A percentile compares a stretch with the other conserved stretches of the same genome.
These are phyloP conservation scores for Diplodia seriata DNA, from an alignment of 2,329 filamentous ascomycete species.

Conservation along the genomic window DNA sequence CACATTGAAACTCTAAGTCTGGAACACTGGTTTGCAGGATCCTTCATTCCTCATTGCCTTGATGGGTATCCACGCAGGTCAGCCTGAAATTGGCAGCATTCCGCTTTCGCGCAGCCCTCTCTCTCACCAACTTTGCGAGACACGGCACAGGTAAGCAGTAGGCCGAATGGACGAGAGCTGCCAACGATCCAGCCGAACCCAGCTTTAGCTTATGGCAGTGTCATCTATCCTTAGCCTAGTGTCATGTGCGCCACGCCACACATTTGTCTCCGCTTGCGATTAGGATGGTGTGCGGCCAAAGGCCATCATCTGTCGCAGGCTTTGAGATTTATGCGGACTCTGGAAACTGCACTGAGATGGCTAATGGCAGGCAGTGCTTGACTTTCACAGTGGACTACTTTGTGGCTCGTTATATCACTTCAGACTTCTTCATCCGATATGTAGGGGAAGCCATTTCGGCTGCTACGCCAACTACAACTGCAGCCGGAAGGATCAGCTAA, in stretches of 20 bases:
- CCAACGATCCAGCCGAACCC: background rate
- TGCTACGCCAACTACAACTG: no score
- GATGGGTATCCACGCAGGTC: background rate
- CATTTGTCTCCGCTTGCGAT: background rate
- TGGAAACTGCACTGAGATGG: background rate
- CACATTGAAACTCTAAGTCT: background rate
- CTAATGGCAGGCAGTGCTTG: background rate
- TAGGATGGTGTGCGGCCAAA: background rate
- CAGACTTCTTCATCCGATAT: background rate
- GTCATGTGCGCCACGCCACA: background rate
- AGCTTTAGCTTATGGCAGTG: background rate
- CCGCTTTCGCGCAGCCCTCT: constrained; percentile 5
- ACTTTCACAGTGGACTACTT: no score
- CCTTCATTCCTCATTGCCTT: constrained; percentile 20
- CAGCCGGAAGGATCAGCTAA: background rate
- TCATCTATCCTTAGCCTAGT: background rate
- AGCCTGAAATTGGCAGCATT: constrained; percentile 14
- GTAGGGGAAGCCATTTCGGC: no score
- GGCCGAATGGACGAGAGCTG: background rate
- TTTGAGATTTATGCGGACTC: background rate
- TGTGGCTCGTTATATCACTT: background rate
- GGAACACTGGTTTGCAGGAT: constrained; percentile 2
- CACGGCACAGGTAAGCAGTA: background rate
- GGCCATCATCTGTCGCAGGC: background rate
- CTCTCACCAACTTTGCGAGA: constrained; percentile 3